These are phyloP conservation scores for Cercospora sp. DNA, from an alignment of 2,329 filamentous ascomycete genomes.

Conservation along the genomic window DNA sequence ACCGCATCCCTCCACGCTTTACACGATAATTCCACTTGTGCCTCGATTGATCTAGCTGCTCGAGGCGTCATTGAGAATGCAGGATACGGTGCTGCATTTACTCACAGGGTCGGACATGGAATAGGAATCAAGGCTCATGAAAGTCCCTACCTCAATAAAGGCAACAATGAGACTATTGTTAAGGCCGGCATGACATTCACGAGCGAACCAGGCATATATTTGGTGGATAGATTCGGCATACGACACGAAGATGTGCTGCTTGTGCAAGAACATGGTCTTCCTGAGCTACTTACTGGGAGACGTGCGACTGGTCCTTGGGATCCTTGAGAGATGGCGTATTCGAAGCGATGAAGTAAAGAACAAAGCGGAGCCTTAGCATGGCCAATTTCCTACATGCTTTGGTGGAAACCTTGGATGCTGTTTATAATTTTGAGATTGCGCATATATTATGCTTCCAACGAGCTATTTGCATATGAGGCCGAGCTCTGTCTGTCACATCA, in stretches of 20 bases:
- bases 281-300: slow-evolving; percentile 57
- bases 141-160: slow-evolving; percentile 65
- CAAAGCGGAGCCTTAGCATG: not conserved
- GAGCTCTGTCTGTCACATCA: not conserved
- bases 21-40: slow-evolving; percentile 55
- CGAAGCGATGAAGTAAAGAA: not conserved
- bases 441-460: not conserved
- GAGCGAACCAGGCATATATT: slow-evolving; percentile 64
- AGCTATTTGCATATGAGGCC: not conserved
- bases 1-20: slow-evolving; percentile 56
- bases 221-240: slow-evolving; percentile 61
- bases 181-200: slow-evolving; percentile 64
- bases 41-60: slow-evolving; percentile 62
- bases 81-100: slow-evolving; percentile 61
- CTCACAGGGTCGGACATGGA: slow-evolving; percentile 63
- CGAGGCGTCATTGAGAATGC: slow-evolving; percentile 58
- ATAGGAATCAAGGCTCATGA: slow-evolving; percentile 69
- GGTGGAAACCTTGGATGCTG: not conserved
- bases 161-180: slow-evolving; percentile 53
- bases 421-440: not conserved
- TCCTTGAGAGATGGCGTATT: slow-evolving; percentile 38
- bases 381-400: not conserved
- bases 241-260: slow-evolving; percentile 64
- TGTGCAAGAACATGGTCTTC: slow-evolving; percentile 55
- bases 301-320: slow-evolving; percentile 57